Evolutionary conservation across 805 yeast genomes (phyloP).

Genomic region (Jamesozyma lodderae): DNA sequence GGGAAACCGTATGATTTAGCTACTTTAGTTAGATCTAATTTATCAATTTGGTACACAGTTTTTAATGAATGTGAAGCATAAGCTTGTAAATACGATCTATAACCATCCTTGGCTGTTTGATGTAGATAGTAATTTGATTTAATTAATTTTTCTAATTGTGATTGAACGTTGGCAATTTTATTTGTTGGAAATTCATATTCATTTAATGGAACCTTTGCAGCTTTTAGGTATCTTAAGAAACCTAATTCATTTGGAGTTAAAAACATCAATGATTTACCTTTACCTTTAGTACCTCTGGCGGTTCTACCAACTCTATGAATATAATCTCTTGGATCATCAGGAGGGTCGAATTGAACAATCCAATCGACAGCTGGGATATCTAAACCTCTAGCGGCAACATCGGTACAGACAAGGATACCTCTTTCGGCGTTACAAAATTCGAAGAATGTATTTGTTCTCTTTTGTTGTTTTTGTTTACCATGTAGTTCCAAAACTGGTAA

Average conservation of each 20-base stretch:
- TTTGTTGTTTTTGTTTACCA: constrained; percentile 98
- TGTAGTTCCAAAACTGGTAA: constrained; percentile 93
- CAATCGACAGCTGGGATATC: constrained; percentile 98
- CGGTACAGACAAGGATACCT: constrained; percentile 91
- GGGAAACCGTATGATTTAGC: constrained; percentile 93
- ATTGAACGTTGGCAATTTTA: constrained; percentile 93
- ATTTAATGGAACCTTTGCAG: constrained; percentile 94
- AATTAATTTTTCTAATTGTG: constrained; percentile 83
- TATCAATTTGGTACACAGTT: constrained; percentile 93
- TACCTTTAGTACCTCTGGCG: constrained; percentile 85
- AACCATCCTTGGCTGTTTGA: constrained; percentile 95
- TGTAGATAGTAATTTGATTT: constrained; percentile 89
- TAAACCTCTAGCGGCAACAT: constrained; percentile 98
- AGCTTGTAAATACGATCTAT: constrained; percentile 92
- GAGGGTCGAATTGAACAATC: constrained; percentile 98
- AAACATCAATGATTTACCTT: constrained; percentile 92
- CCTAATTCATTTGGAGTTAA: constrained; percentile 91
- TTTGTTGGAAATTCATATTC: constrained; percentile 93
- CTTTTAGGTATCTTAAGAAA: constrained; percentile 85
- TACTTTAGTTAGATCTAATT: constrained; percentile 85
- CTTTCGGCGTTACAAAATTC: constrained; percentile 96
- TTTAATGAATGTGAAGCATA: constrained; percentile 94
- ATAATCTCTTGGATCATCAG: constrained; percentile 99
- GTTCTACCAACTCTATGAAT: constrained; percentile 99
- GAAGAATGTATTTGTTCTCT: constrained; percentile 95